A percentile compares a stretch with the other conserved stretches of the same genome.
Conservation (phyloP, 176 grass and related monocot genomes). For the Paspalum vaginatum region DNA sequence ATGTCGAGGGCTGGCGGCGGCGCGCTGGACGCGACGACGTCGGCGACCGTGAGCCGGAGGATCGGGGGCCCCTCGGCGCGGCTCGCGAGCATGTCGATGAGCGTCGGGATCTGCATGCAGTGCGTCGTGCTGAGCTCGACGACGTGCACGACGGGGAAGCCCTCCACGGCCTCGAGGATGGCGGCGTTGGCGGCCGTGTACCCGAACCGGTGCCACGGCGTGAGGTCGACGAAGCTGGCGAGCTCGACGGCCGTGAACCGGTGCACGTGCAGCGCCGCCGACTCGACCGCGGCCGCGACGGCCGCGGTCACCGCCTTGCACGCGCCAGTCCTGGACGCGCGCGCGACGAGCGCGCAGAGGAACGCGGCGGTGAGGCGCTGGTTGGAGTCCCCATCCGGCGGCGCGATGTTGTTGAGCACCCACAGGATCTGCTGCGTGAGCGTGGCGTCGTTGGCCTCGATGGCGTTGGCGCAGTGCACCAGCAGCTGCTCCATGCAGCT, state of each 20-base stretch:
- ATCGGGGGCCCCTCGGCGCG: conserved; percentile 77
- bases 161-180: conserved; percentile 84
- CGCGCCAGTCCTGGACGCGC: conserved; percentile 78
- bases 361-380: conserved; percentile 87
- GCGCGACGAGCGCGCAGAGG: conserved; percentile 83
- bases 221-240: conserved; percentile 88
- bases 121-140: conserved; percentile 90
- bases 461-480: conserved; percentile 95
- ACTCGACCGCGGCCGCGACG: conserved; percentile 44
- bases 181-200: conserved; percentile 82
- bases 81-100: conserved; percentile 81
- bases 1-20: conserved; percentile 70
- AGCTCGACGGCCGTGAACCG: conserved; percentile 91
- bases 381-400: conserved; percentile 85
- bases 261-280: conserved; percentile 63
- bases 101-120: conserved; percentile 99
- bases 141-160: conserved; percentile 73
- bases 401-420: conserved; percentile 99
- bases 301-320: conserved; percentile 76
- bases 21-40: conserved; percentile 26
- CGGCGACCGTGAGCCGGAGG: conserved; percentile 72
- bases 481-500: conserved; percentile 98
- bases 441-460: conserved; percentile 95
- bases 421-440: conserved; percentile 96
- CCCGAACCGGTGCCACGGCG: conserved; percentile 96